These are phyloP conservation scores for Cinnamomum chago DNA, from an alignment of 164 flowering plant species.

Conservation along the genomic window DNA sequence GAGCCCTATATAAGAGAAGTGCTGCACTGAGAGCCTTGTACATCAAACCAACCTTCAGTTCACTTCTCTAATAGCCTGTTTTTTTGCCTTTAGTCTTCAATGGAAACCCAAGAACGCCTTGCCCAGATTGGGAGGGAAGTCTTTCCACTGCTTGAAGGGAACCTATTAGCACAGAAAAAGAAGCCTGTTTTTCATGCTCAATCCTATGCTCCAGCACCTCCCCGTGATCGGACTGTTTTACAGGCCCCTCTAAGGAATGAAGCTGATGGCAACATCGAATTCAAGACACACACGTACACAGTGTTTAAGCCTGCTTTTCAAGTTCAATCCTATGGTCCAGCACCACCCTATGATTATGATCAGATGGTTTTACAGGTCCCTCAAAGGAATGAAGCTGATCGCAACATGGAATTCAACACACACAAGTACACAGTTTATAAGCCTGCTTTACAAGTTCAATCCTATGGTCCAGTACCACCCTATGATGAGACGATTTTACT, in stretches of 20 bases:
- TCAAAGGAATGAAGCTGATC: too few relatives aligned
- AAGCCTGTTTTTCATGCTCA: background rate
- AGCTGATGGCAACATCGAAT: too few relatives aligned
- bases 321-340: background rate
- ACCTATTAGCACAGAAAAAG: background rate
- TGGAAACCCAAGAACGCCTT: constrained; percentile 1
- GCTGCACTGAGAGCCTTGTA: background rate
- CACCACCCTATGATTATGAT: background rate
- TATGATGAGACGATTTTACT: background rate
- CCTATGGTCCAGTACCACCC: background rate
- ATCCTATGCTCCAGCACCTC: background rate
- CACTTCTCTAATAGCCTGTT: background rate
- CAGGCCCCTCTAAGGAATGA: too few relatives aligned
- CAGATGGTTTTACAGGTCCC: too few relatives aligned
- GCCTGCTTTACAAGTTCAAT: background rate
- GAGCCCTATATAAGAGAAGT: background rate
- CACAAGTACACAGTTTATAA: too few relatives aligned
- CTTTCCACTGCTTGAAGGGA: background rate
- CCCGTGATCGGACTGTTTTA: too few relatives aligned
- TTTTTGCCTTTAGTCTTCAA: background rate
- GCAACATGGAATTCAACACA: too few relatives aligned
- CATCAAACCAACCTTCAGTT: background rate
- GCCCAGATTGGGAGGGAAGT: background rate
- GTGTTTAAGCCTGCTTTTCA: background rate
- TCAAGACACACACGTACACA: too few relatives aligned